A percentile compares a stretch with the other conserved stretches of the same genome.
Evolutionary conservation across 2,329 filamentous ascomycete genomes (phyloP).

Genomic region (Scedosporium minutisporum): DNA sequence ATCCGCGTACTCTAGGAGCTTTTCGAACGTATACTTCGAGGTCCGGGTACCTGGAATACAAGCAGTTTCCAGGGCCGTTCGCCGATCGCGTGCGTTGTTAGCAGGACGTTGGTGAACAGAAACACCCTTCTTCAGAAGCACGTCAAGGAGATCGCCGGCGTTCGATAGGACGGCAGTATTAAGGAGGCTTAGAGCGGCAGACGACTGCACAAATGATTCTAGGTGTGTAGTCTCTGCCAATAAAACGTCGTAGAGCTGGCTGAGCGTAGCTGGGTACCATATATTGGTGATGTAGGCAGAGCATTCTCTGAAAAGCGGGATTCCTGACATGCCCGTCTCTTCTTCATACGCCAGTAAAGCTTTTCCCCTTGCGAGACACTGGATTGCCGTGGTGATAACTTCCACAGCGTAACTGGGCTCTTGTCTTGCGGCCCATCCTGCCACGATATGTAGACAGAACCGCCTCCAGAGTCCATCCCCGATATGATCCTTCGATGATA

Average conservation of each 20-base stretch:
- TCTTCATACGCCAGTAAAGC: constrained; percentile 5
- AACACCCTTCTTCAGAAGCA: not conserved
- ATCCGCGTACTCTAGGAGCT: not conserved
- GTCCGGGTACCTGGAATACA: not conserved
- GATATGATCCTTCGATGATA: not conserved
- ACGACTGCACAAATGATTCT: not conserved
- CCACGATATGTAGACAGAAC: constrained; percentile 1
- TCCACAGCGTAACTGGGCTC: not conserved
- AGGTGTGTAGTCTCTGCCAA: not conserved
- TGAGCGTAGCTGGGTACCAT: not conserved
- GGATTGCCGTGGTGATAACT: not conserved
- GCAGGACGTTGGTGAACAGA: constrained; percentile 3
- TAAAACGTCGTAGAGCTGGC: not conserved
- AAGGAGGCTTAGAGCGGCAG: not conserved
- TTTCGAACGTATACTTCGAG: not conserved
- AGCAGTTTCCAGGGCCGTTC: constrained; percentile 1
- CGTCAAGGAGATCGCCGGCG: not conserved
- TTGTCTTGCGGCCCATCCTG: not conserved
- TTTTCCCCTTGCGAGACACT: not conserved
- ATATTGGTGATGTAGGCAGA: not conserved
- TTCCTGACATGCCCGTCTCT: not conserved
- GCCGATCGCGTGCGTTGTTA: not conserved
- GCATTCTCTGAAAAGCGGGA: not conserved
- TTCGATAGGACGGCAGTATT: not conserved
- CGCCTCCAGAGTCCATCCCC: constrained; percentile 7